These are phyloP conservation scores for Aspergillus pseudoviridinutans DNA, from an alignment of 2,329 filamentous ascomycete species.

Conservation along the genomic window DNA sequence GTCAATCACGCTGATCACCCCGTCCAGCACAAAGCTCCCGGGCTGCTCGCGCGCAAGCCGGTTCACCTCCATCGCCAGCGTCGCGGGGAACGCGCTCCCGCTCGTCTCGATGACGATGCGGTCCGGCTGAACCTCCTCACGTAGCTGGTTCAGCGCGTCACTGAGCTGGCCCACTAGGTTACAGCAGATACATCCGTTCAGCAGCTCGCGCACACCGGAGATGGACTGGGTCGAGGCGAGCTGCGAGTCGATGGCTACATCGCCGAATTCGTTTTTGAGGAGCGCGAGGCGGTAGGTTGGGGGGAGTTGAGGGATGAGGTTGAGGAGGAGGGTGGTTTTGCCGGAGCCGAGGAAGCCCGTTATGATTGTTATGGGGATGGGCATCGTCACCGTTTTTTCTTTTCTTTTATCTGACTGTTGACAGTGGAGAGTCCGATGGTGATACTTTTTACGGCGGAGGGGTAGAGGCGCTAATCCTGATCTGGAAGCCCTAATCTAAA, in stretches of 20 bases:
- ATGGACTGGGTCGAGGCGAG: slow-evolving; percentile 79
- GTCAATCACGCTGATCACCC: slow-evolving; percentile 84
- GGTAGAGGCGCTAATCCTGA: background rate
- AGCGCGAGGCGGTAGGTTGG: slow-evolving; percentile 84
- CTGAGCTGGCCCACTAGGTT: slow-evolving; percentile 91
- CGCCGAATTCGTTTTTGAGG: slow-evolving; percentile 97
- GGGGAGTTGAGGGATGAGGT: slow-evolving; percentile 88
- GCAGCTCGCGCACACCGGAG: slow-evolving; percentile 83
- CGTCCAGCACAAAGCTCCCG: slow-evolving; percentile 70
- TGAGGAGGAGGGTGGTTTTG: slow-evolving; percentile 93
- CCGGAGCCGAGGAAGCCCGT: slow-evolving; percentile 95
- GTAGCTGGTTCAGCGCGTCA: slow-evolving; percentile 73
- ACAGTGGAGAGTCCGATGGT: background rate
- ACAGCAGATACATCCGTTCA: slow-evolving; percentile 98
- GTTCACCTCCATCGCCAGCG: slow-evolving; percentile 86
- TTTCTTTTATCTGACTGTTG: background rate
- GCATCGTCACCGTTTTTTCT: slow-evolving; percentile 40
- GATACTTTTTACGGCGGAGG: background rate
- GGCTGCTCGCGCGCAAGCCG: slow-evolving; percentile 61
- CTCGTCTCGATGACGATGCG: slow-evolving; percentile 92
- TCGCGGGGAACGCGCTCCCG: slow-evolving; percentile 83
- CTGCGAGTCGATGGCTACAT: slow-evolving; percentile 88
- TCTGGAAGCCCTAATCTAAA: background rate
- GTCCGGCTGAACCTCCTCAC: slow-evolving; percentile 60
- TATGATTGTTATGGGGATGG: slow-evolving; percentile 87